Base-by-base conservation (phyloP, 192 early-diverging fungal species). In the Backusella westeae region DNA sequence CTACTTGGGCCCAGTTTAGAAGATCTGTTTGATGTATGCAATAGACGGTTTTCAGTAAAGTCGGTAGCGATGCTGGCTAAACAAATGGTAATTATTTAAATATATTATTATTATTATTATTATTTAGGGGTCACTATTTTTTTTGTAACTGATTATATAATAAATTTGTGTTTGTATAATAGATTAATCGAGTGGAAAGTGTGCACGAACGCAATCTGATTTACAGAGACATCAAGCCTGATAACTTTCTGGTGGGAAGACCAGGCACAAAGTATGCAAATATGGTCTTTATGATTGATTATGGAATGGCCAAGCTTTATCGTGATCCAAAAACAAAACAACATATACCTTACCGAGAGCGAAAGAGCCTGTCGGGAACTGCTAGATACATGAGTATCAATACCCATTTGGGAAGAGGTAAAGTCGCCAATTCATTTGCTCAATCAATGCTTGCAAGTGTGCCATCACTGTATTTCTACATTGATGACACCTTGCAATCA, bases 271-370 rank as follows among this genome's bases (percentile, higher is more conserved):
- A 87, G 71, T 80, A 83, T 34, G 88, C 85, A 39, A 93, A 90
- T 75, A 83, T 84, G 80, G 89, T 99, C 14, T 94, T 92, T 79
- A 89, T 99, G 78, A 92, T 99, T 76, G 97, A 99, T 87, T 98
- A 97, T 90, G 97, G 97, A 68, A 97, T 99, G 96, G 97, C 96
- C 38, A 99, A 99, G 86, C 91, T 95, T 79, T 99, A 97, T 78
- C 90, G 96, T 39, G 97, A 99, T 80, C 96, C 96, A 36, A 96
- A 94, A 78, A 98, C 96, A 49, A 94, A 94, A 81, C 91, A 95
- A 79, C 97, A 99, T 88, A 99, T 99, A 81, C 96, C 97, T 59
- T 99, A 96, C 85, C 88, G 95, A 49, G 97, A 99, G 88, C 91
- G 96, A 73, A 98, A 97, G 87, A 92, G 89, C 78, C 85, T 99